Evolutionary conservation across 176 grass and related monocot genomes (phyloP).

Genomic region (Urochloa ruziziensis): DNA sequence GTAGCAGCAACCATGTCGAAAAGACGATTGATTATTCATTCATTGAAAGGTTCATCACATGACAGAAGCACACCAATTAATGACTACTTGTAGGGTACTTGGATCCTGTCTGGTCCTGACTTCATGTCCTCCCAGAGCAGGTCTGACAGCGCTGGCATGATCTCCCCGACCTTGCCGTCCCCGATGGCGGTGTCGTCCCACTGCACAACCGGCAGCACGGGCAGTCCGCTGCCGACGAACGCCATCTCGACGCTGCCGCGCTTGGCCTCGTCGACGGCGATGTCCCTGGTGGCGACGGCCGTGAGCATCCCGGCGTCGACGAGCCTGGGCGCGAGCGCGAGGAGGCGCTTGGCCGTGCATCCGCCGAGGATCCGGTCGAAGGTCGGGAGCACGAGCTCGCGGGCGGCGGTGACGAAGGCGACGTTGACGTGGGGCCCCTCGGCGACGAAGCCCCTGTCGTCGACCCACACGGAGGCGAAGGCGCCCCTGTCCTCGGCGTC

Average conservation of each 20-base stretch:
- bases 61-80: too few relatives aligned
- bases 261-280: conserved; percentile 54
- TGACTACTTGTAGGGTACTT: conserved; percentile 61
- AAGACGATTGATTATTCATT: too few relatives aligned
- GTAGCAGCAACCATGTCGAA: too few relatives aligned
- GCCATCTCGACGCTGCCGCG: conserved; percentile 64
- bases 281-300: conserved; percentile 23
- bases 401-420: conserved; percentile 55
- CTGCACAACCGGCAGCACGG: conserved; percentile 61
- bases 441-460: conserved; percentile 56
- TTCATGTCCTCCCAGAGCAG: conserved; percentile 93
- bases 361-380: conserved; percentile 81
- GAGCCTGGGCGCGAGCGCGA: conserved; percentile 64
- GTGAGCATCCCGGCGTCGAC: conserved; percentile 42
- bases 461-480: conserved; percentile 74
- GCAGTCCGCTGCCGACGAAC: conserved; percentile 75
- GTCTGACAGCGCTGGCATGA: conserved; percentile 71
- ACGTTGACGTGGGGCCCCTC: conserved; percentile 90
- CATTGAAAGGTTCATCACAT: too few relatives aligned
- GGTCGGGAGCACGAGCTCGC: conserved; percentile 57
- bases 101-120: conserved; percentile 61
- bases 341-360: conserved; percentile 68
- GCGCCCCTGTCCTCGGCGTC: conserved; percentile 78
- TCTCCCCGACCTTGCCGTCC: conserved; percentile 74
- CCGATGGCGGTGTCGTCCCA: conserved; percentile 80